These are phyloP conservation scores for Rubroshorea leprosula DNA, from an alignment of 345 rosid species.

Conservation along the genomic window DNA sequence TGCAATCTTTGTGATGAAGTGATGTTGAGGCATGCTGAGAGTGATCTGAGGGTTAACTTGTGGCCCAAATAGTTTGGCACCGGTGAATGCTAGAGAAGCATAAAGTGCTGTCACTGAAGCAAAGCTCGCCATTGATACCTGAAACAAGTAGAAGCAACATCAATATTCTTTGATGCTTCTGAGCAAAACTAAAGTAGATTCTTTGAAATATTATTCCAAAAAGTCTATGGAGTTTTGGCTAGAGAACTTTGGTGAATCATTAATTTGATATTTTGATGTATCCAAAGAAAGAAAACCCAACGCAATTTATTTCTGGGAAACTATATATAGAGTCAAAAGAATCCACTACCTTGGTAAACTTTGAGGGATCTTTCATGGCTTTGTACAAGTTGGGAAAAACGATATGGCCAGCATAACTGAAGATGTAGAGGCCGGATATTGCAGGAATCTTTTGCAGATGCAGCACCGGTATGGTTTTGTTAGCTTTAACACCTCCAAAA, in stretches of 20 bases:
- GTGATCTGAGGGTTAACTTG: conserved; percentile 60
- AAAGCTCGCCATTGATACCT: conserved; percentile 75
- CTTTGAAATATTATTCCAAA: no score
- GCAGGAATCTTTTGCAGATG: conserved; percentile 45
- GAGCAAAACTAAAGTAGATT: no score
- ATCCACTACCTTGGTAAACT: conserved; percentile 57
- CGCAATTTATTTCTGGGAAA: no score
- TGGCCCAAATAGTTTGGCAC: conserved; percentile 66
- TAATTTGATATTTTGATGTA: no score
- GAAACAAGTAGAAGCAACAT: background rate
- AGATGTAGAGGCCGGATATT: conserved; percentile 61
- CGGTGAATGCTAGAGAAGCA: conserved; percentile 55
- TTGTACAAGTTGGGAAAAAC: conserved; percentile 68
- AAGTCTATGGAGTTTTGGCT: no score
- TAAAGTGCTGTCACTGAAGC: conserved; percentile 45
- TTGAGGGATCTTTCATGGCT: conserved; percentile 76
- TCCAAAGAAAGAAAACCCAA: no score
- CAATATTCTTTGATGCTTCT: no score
- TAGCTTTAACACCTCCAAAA: conserved; percentile 38
- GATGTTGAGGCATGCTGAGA: conserved; percentile 57
- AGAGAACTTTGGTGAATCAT: no score
- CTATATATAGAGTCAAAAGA: no score
- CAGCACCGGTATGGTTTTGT: conserved; percentile 41
- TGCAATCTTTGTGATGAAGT: conserved; percentile 57
- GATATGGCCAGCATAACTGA: conserved; percentile 66